Conservation (phyloP, 306 rosid species). For the Citrullus mucosospermus region DNA sequence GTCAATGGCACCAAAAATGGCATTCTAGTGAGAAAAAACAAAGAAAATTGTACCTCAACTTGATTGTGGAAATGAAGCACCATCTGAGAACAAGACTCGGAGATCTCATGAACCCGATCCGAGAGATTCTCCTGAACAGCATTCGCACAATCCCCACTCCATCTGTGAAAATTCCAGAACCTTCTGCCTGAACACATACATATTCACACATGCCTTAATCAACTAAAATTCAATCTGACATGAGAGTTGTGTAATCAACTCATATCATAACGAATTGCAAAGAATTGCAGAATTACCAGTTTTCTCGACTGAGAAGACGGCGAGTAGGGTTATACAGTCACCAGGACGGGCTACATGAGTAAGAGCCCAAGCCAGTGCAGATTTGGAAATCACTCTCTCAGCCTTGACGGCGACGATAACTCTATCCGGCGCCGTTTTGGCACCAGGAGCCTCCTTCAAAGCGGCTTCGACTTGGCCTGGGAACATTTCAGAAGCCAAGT, state of each 20-base stretch:
- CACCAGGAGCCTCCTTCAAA: conserved; percentile 24
- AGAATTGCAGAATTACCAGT: conserved; percentile 25
- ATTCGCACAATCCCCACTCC: conserved; percentile 47
- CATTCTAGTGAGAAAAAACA: conserved; percentile 14
- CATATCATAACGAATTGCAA: neutral
- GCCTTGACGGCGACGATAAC: conserved; percentile 83
- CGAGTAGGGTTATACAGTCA: conserved; percentile 70
- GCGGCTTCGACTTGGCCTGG: conserved; percentile 15
- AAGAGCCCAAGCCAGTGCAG: conserved; percentile 83
- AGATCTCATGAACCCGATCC: conserved; percentile 70
- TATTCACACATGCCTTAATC: neutral
- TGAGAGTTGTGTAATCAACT: neutral
- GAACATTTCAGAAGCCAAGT: conserved; percentile 10
- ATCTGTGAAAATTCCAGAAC: conserved; percentile 62
- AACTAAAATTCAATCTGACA: neutral
- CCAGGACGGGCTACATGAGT: conserved; percentile 69
- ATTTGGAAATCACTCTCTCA: conserved; percentile 57
- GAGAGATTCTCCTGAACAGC: conserved; percentile 39
- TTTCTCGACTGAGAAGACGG: conserved; percentile 43
- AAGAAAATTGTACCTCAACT: conserved; percentile 43
- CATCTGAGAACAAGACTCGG: conserved; percentile 90
- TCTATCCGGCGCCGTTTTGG: conserved; percentile 29
- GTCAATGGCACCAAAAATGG: neutral
- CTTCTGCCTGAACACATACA: conserved; percentile 32
- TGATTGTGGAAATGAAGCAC: conserved; percentile 73